Evolutionary conservation across 2,329 filamentous ascomycete species (phyloP).

Genomic region (Trichoderma brevicompactum): DNA sequence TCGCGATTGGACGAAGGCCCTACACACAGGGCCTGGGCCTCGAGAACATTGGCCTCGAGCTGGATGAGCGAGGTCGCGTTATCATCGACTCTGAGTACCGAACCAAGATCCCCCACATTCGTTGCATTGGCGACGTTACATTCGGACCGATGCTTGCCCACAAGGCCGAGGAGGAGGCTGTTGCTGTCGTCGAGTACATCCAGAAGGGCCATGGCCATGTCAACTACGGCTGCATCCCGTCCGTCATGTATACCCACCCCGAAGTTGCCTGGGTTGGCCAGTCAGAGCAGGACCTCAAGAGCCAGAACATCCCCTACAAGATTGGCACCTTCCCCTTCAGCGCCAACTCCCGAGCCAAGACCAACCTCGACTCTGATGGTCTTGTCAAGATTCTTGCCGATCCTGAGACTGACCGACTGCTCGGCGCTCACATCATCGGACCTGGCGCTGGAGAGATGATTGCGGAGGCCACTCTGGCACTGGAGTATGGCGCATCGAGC

Average conservation of each 20-base stretch:
- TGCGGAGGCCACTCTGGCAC: conserved; percentile 89
- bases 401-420: conserved; percentile 91
- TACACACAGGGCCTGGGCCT: conserved; percentile 91
- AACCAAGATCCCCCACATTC: conserved; percentile 96
- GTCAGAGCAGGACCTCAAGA: conserved; percentile 95
- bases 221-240: conserved; percentile 97
- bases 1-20: conserved; percentile 93
- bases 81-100: conserved; percentile 99
- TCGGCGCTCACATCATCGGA: conserved; percentile 96
- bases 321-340: conserved; percentile 95
- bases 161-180: conserved; percentile 98
- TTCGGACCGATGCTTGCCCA: conserved; percentile 99
- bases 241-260: conserved; percentile 99
- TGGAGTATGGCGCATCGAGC: conserved; percentile 94
- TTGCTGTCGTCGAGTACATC: conserved; percentile 94
- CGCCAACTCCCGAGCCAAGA: conserved; percentile 98
- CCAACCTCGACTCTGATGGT: conserved; percentile 94
- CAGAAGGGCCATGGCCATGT: conserved; percentile 98
- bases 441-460: conserved; percentile 99
- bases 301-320: conserved; percentile 86
- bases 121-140: conserved; percentile 92
- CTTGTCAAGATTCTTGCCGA: conserved; percentile 97
- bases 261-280: conserved; percentile 99
- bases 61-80: conserved; percentile 90
- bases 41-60: conserved; percentile 90